A percentile compares a stretch with the other conserved stretches of the same genome.
phyloP scores from a whole-genome alignment of 2,329 filamentous ascomycete genomes.

The Canariomyces notabilis region DNA sequence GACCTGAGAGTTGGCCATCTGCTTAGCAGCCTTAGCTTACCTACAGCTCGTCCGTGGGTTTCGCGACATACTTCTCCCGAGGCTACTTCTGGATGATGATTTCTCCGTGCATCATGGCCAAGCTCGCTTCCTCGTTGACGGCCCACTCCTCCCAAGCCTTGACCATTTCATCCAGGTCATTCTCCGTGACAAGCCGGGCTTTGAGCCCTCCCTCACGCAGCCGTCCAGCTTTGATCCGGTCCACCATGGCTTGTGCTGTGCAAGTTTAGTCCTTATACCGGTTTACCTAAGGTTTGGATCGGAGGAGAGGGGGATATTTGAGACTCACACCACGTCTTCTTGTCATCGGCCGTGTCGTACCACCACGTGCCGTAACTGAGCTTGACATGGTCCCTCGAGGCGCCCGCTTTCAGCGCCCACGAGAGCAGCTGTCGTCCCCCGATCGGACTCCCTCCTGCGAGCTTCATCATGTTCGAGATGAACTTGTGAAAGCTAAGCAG shows the following conservation, averaged over 20 bases:
- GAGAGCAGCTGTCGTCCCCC: constrained; percentile 27
- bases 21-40: too few relatives aligned
- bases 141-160: constrained; percentile 1
- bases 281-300: too few relatives aligned
- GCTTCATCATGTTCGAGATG: constrained; percentile 16
- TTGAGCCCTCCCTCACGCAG: not conserved
- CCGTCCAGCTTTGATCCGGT: not conserved
- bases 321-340: constrained; percentile 23
- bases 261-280: not conserved
- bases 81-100: not conserved
- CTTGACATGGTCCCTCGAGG: constrained; percentile 13
- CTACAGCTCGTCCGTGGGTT: too few relatives aligned
- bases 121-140: not conserved
- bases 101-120: constrained; percentile 6
- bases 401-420: constrained; percentile 28
- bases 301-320: not conserved
- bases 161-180: constrained; percentile 1
- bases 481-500: constrained; percentile 27
- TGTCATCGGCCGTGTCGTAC: constrained; percentile 20
- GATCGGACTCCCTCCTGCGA: constrained; percentile 21
- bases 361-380: constrained; percentile 21
- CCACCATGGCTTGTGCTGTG: not conserved
- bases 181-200: not conserved
- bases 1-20: too few relatives aligned
- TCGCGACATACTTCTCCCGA: too few relatives aligned